Evolutionary conservation across 2,329 filamentous ascomycete genomes (phyloP).

Genomic region (Penicillium sp.): DNA sequence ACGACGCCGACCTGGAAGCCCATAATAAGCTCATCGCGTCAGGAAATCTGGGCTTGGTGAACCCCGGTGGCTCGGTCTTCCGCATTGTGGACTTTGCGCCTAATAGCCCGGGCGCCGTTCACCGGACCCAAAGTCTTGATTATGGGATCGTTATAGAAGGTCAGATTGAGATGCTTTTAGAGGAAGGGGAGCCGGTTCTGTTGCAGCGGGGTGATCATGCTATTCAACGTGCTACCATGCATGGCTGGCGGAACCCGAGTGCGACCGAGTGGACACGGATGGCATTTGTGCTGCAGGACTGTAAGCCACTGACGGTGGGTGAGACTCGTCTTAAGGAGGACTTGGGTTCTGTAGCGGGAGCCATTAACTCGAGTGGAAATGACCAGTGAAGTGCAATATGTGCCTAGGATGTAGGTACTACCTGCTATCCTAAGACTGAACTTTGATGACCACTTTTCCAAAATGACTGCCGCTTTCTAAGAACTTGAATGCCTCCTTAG

Average conservation of each 20-base stretch:
- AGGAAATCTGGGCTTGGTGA: slow-evolving; percentile 38
- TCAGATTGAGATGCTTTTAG: slow-evolving; percentile 53
- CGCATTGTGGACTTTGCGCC: slow-evolving; percentile 53
- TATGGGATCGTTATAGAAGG: slow-evolving; percentile 59
- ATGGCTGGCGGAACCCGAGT: slow-evolving; percentile 55
- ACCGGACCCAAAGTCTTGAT: slow-evolving; percentile 56
- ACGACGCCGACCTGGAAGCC: slow-evolving; percentile 34
- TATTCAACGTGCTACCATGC: slow-evolving; percentile 58
- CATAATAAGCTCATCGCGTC: slow-evolving; percentile 30
- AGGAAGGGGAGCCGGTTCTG: slow-evolving; percentile 50
- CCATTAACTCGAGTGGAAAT: slow-evolving; percentile 18
- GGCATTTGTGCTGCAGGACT: slow-evolving; percentile 38
- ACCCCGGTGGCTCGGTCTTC: slow-evolving; percentile 43
- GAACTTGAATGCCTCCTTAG: slow-evolving; percentile 55
- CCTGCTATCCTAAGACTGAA: slow-evolving; percentile 22
- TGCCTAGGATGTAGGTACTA: not conserved
- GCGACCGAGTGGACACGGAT: slow-evolving; percentile 51
- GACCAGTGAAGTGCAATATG: slow-evolving; percentile 1
- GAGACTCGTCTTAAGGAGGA: slow-evolving; percentile 28
- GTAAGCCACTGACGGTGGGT: slow-evolving; percentile 21
- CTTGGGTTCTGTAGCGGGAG: slow-evolving; percentile 15
- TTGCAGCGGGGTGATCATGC: slow-evolving; percentile 56
- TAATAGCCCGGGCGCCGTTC: slow-evolving; percentile 40
- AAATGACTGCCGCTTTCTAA: slow-evolving; percentile 55
- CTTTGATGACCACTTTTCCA: slow-evolving; percentile 56